Percentiles rank a stretch among this genome's conserved stretches.
phyloP scores from a whole-genome alignment of 2,329 filamentous ascomycete species.

The Penicillium palitans region DNA sequence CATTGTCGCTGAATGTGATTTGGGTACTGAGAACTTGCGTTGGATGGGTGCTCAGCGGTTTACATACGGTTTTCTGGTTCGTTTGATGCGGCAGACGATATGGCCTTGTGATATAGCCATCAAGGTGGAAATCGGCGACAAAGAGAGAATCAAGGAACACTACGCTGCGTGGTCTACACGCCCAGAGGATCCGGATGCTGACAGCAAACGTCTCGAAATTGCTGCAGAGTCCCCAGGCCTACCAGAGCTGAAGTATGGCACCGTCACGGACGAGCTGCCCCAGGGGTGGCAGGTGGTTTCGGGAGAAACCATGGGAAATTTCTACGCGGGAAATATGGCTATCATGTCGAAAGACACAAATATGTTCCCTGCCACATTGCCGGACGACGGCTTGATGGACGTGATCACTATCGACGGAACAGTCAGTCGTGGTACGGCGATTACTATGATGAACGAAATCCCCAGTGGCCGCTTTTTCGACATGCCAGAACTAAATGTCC shows the following conservation, averaged over 20 bases:
- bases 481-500: slow-evolving; percentile 72
- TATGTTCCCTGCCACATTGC: slow-evolving; percentile 77
- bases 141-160: slow-evolving; percentile 69
- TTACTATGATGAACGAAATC: slow-evolving; percentile 70
- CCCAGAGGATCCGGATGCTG: slow-evolving; percentile 30
- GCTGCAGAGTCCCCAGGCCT: slow-evolving; percentile 57
- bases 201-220: slow-evolving; percentile 31
- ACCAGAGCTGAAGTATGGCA: slow-evolving; percentile 75
- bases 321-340: slow-evolving; percentile 93
- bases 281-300: slow-evolving; percentile 72
- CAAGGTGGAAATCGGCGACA: slow-evolving; percentile 77
- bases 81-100: slow-evolving; percentile 71
- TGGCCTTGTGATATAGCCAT: slow-evolving; percentile 90
- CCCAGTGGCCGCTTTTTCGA: slow-evolving; percentile 77
- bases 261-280: slow-evolving; percentile 73
- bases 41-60: slow-evolving; percentile 92
- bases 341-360: slow-evolving; percentile 85
- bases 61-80: slow-evolving; percentile 76
- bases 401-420: slow-evolving; percentile 78
- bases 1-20: slow-evolving; percentile 84
- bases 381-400: slow-evolving; percentile 83
- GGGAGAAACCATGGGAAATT: slow-evolving; percentile 79
- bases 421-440: slow-evolving; percentile 63
- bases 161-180: slow-evolving; percentile 56
- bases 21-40: slow-evolving; percentile 84